Evolutionary conservation across 192 early-diverging fungal species (phyloP), one percentile per base, ranked within the genome.

Genomic region (Phycomyces blakesleeanus): DNA sequence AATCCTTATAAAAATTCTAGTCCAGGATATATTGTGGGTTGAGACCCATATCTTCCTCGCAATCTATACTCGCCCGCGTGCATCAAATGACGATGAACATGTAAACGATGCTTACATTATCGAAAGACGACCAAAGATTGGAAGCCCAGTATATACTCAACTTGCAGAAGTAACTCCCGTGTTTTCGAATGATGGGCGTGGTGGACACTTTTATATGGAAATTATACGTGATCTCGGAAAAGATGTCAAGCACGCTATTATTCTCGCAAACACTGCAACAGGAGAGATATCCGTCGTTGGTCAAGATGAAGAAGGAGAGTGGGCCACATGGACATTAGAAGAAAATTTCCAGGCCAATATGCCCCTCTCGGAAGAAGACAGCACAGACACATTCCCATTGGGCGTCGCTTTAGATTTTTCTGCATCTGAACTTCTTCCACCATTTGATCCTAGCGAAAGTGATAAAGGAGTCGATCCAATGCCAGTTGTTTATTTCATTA

Each of bases 391-490:
- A 5, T 76, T 71, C 34, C 81, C 88, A 5, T 51, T 93, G 0
- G 93, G 93, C 3, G 59, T 88, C 50, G 91, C 83, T 11, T 25
- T 93, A 42, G 93, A 96, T 75, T 85, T 87, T 56, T 85, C 89
- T 21, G 74, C 78, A 26, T 76, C 71, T n/a, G 79, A 79, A 9
- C 61, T 61, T 5, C 53, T 92, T 20, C 75, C 79, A 14, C 78
- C 86, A 0, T 47, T 79, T 5, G 76, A 79, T 14, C 77, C 83
- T 16, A 82, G 81, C 54, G 83, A 82, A 12, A 68, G 70, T 38
- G 76, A 73, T 9, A 76, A 63, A 5, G 53, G 61, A 6, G 72
- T 87, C 0, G 58, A 68, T 1, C 83, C 93, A 10, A 82, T 81
- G 10, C 93, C 93, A 0, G 81, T 92, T 14, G 27, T 93, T 21